Conservation (phyloP, 257 asterid genomes). For the Salvia hispanica region DNA sequence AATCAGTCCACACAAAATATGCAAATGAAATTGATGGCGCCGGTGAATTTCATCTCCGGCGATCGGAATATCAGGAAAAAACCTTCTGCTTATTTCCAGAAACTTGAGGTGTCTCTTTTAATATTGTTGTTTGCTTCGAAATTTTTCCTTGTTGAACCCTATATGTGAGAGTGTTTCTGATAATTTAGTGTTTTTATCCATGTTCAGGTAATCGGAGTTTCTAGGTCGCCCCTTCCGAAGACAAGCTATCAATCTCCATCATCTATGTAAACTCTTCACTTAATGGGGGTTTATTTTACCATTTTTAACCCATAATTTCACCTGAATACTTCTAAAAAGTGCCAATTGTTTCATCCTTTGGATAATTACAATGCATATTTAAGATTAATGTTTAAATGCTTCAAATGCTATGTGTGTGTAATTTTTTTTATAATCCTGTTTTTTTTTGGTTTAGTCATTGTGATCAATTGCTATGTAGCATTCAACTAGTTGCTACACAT, state of each 20-base stretch:
- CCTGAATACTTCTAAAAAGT: neutral
- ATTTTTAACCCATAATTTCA: neutral
- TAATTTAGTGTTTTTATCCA: neutral
- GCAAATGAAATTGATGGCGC: neutral
- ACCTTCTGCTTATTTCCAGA: neutral
- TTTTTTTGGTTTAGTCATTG: neutral
- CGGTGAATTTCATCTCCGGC: neutral
- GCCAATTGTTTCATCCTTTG: neutral
- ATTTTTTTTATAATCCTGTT: neutral
- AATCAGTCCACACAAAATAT: neutral
- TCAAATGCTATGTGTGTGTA: neutral
- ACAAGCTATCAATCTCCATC: neutral
- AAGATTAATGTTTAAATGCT: neutral
- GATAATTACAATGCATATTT: neutral
- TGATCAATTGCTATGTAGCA: neutral
- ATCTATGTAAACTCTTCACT: neutral
- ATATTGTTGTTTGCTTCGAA: neutral
- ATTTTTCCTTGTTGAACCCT: neutral
- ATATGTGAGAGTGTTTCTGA: neutral
- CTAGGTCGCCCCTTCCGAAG: neutral
- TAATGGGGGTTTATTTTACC: neutral
- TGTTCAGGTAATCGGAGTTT: neutral
- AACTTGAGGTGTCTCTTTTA: neutral
- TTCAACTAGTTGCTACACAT: neutral
- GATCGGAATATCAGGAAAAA: neutral